A percentile compares a stretch with the other conserved stretches of the same genome.
phyloP scores from a whole-genome alignment of 768 basidiomycete species.

The Tulasnella sp. region DNA sequence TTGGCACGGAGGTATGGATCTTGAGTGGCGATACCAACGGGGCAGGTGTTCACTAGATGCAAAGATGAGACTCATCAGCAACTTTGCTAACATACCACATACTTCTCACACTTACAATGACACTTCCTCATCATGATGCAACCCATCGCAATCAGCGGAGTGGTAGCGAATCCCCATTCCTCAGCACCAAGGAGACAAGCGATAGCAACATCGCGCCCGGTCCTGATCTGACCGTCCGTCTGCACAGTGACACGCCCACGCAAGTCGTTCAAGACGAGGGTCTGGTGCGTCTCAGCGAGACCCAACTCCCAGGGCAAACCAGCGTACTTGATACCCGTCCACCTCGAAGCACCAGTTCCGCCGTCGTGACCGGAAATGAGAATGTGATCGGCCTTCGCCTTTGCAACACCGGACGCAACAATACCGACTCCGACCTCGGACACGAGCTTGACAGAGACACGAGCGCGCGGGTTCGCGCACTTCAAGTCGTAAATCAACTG shows the following conservation, averaged over 20 bases:
- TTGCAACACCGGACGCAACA: conserved; percentile 94
- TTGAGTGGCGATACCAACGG: conserved; percentile 97
- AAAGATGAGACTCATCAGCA: background rate
- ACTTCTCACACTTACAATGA: conserved; percentile 46
- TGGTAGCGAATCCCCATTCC: conserved; percentile 96
- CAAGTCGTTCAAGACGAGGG: conserved; percentile 92
- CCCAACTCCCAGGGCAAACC: conserved; percentile 98
- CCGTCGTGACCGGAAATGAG: conserved; percentile 97
- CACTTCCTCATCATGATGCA: conserved; percentile 99
- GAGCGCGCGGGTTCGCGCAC: conserved; percentile 90
- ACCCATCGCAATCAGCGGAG: conserved; percentile 91
- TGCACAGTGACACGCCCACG: conserved; percentile 94
- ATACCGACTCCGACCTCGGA: conserved; percentile 98
- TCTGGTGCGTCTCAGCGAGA: conserved; percentile 95
- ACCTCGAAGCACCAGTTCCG: conserved; percentile 93
- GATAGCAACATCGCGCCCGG: conserved; percentile 93
- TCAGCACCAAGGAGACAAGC: conserved; percentile 95
- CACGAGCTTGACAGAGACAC: conserved; percentile 96
- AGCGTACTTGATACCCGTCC: conserved; percentile 99
- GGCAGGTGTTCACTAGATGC: conserved; percentile 80
- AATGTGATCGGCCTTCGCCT: conserved; percentile 98
- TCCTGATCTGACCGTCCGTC: conserved; percentile 94
- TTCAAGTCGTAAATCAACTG: conserved; percentile 98
- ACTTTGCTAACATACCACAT: background rate
- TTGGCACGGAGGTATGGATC: conserved; percentile 95